Base-by-base conservation (phyloP, 352 stramenopile genomes). In the Thraustotheca clavata region DNA sequence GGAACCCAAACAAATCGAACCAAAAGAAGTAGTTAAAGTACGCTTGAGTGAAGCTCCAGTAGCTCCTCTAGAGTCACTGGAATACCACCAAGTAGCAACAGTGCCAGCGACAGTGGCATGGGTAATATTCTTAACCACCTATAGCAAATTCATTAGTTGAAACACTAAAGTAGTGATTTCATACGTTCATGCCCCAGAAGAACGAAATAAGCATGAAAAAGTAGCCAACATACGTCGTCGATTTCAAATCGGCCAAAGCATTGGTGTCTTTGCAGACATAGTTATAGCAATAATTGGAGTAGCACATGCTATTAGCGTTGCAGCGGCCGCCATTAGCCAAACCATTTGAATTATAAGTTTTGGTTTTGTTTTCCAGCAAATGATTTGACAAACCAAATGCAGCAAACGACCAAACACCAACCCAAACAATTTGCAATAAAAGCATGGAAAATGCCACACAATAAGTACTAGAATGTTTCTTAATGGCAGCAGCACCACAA, bases 11-110 rank as follows among this genome's bases (percentile, higher is more conserved):
- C 91, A 98, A 60, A 98, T 98, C n/a, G 86, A 97, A 59, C 95
- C 95, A 55, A 98, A 96, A 55, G 91, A 95, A 7, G 86, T 96
- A 8, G 92, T 98, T 26, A 78, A 89, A 35, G 79, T 80, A 34
- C 91, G 84, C 62, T 82, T 76, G 26, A 98, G 73, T 1, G 83
- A 89, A 46, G 88, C 80, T 47, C 76, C 79, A 1, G 96, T 94
- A 6, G 89, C 87, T n/a, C 79, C 83, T 3, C 69, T 70, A 31
- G 91, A 94, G 54, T 97, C 85, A 14, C 86, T 47, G 40, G 81
- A 80, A 79, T 96, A 98, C 94, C 94, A 99, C 78, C 96, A 98
- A 4, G 89, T 97, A n/a, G 86, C 92, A 16, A 98, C 88, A 0
- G 89, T 96, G 22, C 93, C 94, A 1, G 90, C 84, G 5, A 97